Percentiles rank a stretch among this genome's conserved stretches.
Evolutionary conservation across 1,139 yeast genomes (phyloP).

Genomic region (Hyphopichia fennica): DNA sequence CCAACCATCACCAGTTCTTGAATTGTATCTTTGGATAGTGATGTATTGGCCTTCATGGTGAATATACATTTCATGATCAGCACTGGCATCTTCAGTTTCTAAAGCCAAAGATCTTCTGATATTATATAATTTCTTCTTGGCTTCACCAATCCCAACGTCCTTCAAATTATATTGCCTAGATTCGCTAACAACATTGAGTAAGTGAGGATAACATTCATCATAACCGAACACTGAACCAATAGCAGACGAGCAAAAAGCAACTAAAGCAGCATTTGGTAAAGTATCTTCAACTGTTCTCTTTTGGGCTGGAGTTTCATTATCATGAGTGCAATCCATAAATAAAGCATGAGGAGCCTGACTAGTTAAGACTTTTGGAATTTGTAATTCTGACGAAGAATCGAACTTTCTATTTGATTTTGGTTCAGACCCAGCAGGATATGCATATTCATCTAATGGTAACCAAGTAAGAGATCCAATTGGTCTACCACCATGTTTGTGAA

Average conservation of each 20-base stretch:
- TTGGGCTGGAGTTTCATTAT: slow-evolving; percentile 85
- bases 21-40: slow-evolving; percentile 84
- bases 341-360: slow-evolving; percentile 84
- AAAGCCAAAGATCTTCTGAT: slow-evolving; percentile 63
- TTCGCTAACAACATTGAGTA: slow-evolving; percentile 83
- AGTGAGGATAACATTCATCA: slow-evolving; percentile 85
- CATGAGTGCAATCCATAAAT: slow-evolving; percentile 98
- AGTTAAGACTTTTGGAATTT: slow-evolving; percentile 63
- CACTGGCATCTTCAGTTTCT: slow-evolving; percentile 61
- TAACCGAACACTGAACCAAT: slow-evolving; percentile 94
- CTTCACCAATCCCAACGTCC: slow-evolving; percentile 68
- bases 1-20: slow-evolving; percentile 85
- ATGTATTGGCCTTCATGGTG: slow-evolving; percentile 93
- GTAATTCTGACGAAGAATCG: slow-evolving; percentile 54
- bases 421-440: slow-evolving; percentile 58
- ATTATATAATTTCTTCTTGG: slow-evolving; percentile 60
- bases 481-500: slow-evolving; percentile 91
- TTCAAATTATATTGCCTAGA: slow-evolving; percentile 59
- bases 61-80: slow-evolving; percentile 88
- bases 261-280: slow-evolving; percentile 90
- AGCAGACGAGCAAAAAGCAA: slow-evolving; percentile 90
- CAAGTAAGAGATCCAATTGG: slow-evolving; percentile 90
- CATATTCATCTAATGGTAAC: slow-evolving; percentile 69
- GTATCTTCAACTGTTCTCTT: slow-evolving; percentile 94
- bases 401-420: slow-evolving; percentile 29